Percentiles rank a stretch among this genome's conserved stretches.
Evolutionary conservation across 2,329 filamentous ascomycete genomes (phyloP).

Genomic region (Coleophoma cylindrospora): DNA sequence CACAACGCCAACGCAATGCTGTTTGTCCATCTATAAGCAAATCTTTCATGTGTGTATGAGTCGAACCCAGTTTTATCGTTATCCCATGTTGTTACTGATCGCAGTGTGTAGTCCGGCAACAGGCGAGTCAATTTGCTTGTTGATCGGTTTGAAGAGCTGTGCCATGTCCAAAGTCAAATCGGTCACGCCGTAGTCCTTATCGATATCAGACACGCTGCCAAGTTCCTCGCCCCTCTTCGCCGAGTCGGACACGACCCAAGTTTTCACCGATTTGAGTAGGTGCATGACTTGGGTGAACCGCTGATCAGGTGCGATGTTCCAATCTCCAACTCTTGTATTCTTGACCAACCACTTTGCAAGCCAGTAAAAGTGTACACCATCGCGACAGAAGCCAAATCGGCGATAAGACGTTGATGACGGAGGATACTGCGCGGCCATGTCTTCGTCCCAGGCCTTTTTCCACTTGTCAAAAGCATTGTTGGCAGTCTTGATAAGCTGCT

Average conservation of each 20-base stretch:
- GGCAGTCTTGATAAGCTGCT: constrained; percentile 41
- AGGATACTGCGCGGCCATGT: constrained; percentile 65
- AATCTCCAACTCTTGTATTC: constrained; percentile 45
- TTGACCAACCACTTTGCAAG: constrained; percentile 62
- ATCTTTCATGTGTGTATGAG: neutral
- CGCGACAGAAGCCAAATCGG: constrained; percentile 65
- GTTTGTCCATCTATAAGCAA: neutral
- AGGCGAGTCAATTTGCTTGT: constrained; percentile 33
- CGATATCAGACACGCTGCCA: constrained; percentile 64
- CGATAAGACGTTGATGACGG: constrained; percentile 44
- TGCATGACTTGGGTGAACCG: constrained; percentile 57
- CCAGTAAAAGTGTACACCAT: constrained; percentile 71
- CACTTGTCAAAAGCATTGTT: constrained; percentile 61
- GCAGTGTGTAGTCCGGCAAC: constrained; percentile 5
- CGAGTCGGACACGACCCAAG: constrained; percentile 59
- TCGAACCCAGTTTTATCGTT: neutral
- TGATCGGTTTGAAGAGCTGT: constrained; percentile 61
- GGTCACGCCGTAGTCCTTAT: constrained; percentile 58
- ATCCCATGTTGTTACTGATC: constrained; percentile 1
- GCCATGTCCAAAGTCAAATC: constrained; percentile 68
- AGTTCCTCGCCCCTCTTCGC: constrained; percentile 60
- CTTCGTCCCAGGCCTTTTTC: constrained; percentile 67
- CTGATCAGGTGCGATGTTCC: constrained; percentile 50
- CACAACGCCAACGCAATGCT: constrained; percentile 1
- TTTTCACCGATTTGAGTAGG: constrained; percentile 53